These are phyloP conservation scores for Aphanocladium album DNA, from an alignment of 2,329 filamentous ascomycete genomes.

Conservation along the genomic window DNA sequence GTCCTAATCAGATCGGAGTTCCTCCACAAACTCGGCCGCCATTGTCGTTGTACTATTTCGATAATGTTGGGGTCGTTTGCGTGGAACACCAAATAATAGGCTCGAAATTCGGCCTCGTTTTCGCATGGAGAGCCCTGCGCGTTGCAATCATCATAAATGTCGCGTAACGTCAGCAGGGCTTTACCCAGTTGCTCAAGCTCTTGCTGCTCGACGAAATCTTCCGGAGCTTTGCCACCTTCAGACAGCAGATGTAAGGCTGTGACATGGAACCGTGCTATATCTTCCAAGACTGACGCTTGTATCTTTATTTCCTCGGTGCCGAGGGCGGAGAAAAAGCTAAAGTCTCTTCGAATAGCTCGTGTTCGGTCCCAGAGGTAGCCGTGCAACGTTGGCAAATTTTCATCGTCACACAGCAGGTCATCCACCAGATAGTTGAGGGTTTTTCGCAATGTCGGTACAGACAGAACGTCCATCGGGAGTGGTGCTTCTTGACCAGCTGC, in stretches of 20 bases:
- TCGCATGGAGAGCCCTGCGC: slow-evolving; percentile 52
- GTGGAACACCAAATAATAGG: slow-evolving; percentile 60
- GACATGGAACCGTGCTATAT: slow-evolving; percentile 62
- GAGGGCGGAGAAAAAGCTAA: slow-evolving; percentile 61
- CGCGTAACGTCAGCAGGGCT: slow-evolving; percentile 58
- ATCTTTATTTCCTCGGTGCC: slow-evolving; percentile 50
- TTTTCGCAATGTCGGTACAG: slow-evolving; percentile 50
- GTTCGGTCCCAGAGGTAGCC: slow-evolving; percentile 66
- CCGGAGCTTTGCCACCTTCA: slow-evolving; percentile 47
- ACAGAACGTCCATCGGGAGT: slow-evolving; percentile 63
- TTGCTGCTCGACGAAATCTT: slow-evolving; percentile 62
- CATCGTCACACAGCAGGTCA: slow-evolving; percentile 50
- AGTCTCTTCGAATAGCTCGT: slow-evolving; percentile 61
- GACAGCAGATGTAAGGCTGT: slow-evolving; percentile 60
- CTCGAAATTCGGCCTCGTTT: slow-evolving; percentile 62
- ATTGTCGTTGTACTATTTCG: slow-evolving; percentile 49
- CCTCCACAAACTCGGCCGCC: slow-evolving; percentile 51
- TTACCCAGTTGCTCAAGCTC: slow-evolving; percentile 64
- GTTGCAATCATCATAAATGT: slow-evolving; percentile 61
- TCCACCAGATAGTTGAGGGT: slow-evolving; percentile 61
- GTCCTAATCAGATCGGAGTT: slow-evolving; percentile 55
- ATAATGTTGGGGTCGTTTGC: slow-evolving; percentile 53
- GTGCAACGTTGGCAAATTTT: slow-evolving; percentile 51
- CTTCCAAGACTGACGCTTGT: slow-evolving; percentile 60
- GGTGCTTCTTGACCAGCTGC: slow-evolving; percentile 64